Evolutionary conservation across 169 alveolate species (phyloP).

Genomic region (Perkinsus olseni): DNA sequence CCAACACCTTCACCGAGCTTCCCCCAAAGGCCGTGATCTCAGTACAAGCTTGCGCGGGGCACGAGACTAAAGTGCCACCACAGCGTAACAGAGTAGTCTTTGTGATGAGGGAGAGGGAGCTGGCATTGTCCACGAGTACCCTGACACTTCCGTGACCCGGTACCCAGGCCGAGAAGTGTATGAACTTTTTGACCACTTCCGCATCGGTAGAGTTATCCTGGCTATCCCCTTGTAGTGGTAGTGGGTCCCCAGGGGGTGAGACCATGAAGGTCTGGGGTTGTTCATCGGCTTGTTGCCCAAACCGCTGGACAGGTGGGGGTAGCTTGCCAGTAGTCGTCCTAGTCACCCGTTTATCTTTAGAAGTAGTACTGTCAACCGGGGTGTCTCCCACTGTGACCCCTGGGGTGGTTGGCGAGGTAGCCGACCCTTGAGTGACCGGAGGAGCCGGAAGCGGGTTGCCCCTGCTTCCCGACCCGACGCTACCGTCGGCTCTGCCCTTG

Average conservation of each 20-base stretch:
- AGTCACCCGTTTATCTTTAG: not conserved
- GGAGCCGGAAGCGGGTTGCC: not conserved
- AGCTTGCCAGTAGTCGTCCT: not conserved
- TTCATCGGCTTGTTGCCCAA: not conserved
- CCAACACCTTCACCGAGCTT: not conserved
- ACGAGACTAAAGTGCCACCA: not conserved
- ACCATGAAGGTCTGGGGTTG: not conserved
- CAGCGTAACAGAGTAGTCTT: not conserved
- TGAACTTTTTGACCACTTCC: not conserved
- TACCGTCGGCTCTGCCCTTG: not conserved
- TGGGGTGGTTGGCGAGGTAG: not conserved
- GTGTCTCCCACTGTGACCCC: too few species aligned
- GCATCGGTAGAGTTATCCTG: not conserved
- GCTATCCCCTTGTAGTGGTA: not conserved
- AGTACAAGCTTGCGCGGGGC: not conserved
- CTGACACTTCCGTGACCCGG: not conserved
- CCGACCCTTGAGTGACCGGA: not conserved
- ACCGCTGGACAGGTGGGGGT: not conserved
- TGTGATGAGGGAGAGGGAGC: not conserved
- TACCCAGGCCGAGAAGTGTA: not conserved
- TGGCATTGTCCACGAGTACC: not conserved
- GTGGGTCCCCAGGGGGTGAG: not conserved
- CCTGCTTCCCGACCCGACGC: not conserved
- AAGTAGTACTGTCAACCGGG: too few species aligned
- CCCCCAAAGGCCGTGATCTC: not conserved